These are phyloP conservation scores for Pisolithus microcarpus DNA, from an alignment of 768 basidiomycete species.

Conservation along the genomic window DNA sequence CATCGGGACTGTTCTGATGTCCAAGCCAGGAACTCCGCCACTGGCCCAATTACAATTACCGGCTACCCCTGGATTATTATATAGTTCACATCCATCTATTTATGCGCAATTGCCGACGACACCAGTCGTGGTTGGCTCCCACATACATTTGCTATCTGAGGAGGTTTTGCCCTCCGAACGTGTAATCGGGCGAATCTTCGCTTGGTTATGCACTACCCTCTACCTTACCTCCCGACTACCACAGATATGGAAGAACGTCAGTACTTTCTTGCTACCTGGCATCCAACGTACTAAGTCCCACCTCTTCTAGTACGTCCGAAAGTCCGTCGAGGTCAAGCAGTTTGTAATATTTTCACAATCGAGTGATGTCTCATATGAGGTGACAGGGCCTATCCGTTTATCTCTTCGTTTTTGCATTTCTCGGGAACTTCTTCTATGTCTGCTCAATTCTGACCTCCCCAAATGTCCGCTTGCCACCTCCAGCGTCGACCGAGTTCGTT, in stretches of 20 bases:
- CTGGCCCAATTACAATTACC: conserved; percentile 3
- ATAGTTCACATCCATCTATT: conserved; percentile 5
- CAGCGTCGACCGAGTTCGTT: conserved; percentile 58
- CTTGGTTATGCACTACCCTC: conserved; percentile 89
- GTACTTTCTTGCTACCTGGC: conserved; percentile 26
- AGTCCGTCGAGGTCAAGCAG: conserved; percentile 71
- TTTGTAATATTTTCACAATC: conserved; percentile 2
- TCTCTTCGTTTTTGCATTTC: conserved; percentile 88
- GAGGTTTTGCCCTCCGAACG: conserved; percentile 39
- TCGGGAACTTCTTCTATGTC: conserved; percentile 92
- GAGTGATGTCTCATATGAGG: conserved; percentile 2
- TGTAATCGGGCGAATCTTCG: conserved; percentile 81
- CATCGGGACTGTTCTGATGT: conserved; percentile 44
- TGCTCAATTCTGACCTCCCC: conserved; percentile 81
- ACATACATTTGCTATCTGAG: conserved; percentile 12
- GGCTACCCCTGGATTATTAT: conserved; percentile 10
- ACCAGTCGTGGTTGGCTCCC: conserved; percentile 1
- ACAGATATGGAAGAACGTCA: conserved; percentile 98
- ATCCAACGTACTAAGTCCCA: conserved; percentile 1
- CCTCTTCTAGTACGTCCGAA: conserved; percentile 61
- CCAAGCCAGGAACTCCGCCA: conserved; percentile 3
- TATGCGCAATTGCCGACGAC: conserved; percentile 15
- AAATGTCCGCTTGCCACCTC: conserved; percentile 46
- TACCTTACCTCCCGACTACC: conserved; percentile 93
- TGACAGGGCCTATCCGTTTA: conserved; percentile 84